Base-by-base conservation (phyloP, 2,329 filamentous ascomycete genomes). In the Biscogniauxia sp. region DNA sequence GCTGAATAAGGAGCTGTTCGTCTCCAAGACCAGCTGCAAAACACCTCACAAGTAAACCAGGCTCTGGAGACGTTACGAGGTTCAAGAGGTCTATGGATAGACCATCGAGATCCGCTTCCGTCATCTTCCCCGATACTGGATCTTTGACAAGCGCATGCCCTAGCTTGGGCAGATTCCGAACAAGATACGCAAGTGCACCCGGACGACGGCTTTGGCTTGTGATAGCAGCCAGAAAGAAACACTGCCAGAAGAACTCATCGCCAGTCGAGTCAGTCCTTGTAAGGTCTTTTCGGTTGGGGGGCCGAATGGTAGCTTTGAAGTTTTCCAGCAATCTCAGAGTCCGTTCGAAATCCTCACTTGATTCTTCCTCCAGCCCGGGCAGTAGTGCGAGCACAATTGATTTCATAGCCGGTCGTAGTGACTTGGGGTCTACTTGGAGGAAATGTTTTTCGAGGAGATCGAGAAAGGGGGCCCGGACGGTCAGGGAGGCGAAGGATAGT, bases 171-270 rank as follows among this genome's bases (percentile, higher is more conserved):
- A 99, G 79, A 69, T 87, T 87, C 60, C 93, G 88, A 54, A 86
- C 82, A 50, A 99, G 80, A 74, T 96, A 99, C 32, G 93, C 93
- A 61, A 99, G 80, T 49, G 93, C 93, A 25, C 95, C 95, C 65
- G 91, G 88, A 58, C 95, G 87, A 62, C 94, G 85, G 62, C 88
- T 93, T 51, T 92, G 85, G 70, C 93, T 94, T 0, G 95, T 97
- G 62, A 99, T 95, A 19, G 92, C 90, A 9, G 94, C 92, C 19
- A 99, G 80, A 70, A 99, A 98, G 72, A 99, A 90, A 74, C 93
- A 97, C 77, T 99, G 95, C 95, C 95, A 99, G 74, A 98, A 99
- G 75, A 95, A 97, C 65, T 91, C 91, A 66, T 93, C 91, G 9
- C 88, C 87, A 8, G 82, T 82, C 53, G 79, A 84, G 74, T 84